Percentiles rank a stretch among this genome's conserved stretches.
Conservation (phyloP, 805 yeast genomes). For the Candida sakaeoensis region DNA sequence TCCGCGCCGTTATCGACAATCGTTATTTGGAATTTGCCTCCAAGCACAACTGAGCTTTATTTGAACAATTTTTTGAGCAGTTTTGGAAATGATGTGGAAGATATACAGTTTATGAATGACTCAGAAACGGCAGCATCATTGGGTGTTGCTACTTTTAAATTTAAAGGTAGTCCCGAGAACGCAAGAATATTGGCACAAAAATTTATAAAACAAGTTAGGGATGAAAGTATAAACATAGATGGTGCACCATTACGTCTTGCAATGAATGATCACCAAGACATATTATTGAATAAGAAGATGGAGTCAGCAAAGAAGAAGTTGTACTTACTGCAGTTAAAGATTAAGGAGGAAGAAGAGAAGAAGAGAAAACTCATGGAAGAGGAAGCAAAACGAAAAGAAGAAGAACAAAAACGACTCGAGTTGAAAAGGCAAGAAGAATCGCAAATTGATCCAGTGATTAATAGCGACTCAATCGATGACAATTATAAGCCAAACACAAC, state of each 20-base stretch:
- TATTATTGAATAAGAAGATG: conserved; percentile 33
- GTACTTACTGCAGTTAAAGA: conserved; percentile 19
- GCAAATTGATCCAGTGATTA: conserved; percentile 10
- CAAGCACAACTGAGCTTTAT: conserved; percentile 45
- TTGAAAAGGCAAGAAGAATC: conserved; percentile 17
- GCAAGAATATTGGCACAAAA: conserved; percentile 35
- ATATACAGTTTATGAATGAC: conserved; percentile 58
- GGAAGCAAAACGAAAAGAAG: conserved; percentile 7
- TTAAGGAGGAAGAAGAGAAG: conserved; percentile 35
- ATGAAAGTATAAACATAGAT: conserved; percentile 41
- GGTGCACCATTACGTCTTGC: conserved; percentile 53
- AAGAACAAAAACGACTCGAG: conserved; percentile 13
- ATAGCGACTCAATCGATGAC: conserved; percentile 9
- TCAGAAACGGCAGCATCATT: conserved; percentile 75
- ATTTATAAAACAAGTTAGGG: conserved; percentile 23
- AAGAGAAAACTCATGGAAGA: conserved; percentile 14
- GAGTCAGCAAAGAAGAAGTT: conserved; percentile 30
- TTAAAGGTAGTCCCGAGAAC: conserved; percentile 51
- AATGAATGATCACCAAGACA: conserved; percentile 44
- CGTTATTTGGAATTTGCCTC: conserved; percentile 64
- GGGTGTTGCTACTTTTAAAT: conserved; percentile 64
- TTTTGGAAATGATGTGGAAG: conserved; percentile 59
- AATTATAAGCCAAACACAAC: conserved; percentile 31
- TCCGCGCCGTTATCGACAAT: conserved; percentile 69
- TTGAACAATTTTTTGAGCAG: conserved; percentile 50